Percentiles rank a stretch among this genome's conserved stretches.
Evolutionary conservation across 2,329 filamentous ascomycete species (phyloP).

Genomic region (Pyrenochaeta sp.): DNA sequence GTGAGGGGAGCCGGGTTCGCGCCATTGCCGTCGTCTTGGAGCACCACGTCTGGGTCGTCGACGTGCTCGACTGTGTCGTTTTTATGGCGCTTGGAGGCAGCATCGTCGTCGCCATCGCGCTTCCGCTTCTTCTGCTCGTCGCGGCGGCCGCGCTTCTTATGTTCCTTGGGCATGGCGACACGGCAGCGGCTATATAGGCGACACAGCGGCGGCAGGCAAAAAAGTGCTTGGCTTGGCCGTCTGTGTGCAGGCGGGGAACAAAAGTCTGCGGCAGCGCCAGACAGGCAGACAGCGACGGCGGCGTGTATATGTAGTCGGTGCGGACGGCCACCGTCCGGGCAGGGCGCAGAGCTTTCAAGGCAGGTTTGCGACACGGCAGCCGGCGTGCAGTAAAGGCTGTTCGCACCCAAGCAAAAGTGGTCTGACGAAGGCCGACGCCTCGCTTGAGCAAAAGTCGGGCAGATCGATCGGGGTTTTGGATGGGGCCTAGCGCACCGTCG

Average conservation of each 20-base stretch:
- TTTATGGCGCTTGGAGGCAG: conserved; percentile 46
- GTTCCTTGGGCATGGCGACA: conserved; percentile 65
- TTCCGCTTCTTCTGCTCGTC: conserved; percentile 61
- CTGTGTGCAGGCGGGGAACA: neutral
- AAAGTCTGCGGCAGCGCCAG: neutral
- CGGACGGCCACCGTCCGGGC: neutral
- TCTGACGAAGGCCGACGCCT: conserved; percentile 10
- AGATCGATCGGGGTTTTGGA: conserved; percentile 1
- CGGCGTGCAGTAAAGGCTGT: conserved; percentile 8
- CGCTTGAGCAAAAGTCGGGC: neutral
- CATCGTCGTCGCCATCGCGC: conserved; percentile 40
- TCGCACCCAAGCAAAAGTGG: conserved; percentile 9
- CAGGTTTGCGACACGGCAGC: conserved; percentile 14
- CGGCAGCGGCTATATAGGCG: conserved; percentile 8
- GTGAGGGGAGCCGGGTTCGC: conserved; percentile 62
- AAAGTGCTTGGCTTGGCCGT: conserved; percentile 24
- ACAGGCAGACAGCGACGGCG: neutral
- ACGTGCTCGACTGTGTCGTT: conserved; percentile 26
- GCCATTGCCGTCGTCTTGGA: conserved; percentile 31
- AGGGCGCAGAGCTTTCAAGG: conserved; percentile 10
- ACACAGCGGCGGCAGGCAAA: conserved; percentile 19
- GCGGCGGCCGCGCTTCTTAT: conserved; percentile 66
- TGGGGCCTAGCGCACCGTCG: neutral
- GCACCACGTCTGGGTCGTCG: conserved; percentile 21
- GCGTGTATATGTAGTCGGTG: neutral